Percentiles rank a stretch among this genome's conserved stretches.
Conservation (phyloP, 2,329 filamentous ascomycete species). For the Arthrobotrys musiformis region DNA sequence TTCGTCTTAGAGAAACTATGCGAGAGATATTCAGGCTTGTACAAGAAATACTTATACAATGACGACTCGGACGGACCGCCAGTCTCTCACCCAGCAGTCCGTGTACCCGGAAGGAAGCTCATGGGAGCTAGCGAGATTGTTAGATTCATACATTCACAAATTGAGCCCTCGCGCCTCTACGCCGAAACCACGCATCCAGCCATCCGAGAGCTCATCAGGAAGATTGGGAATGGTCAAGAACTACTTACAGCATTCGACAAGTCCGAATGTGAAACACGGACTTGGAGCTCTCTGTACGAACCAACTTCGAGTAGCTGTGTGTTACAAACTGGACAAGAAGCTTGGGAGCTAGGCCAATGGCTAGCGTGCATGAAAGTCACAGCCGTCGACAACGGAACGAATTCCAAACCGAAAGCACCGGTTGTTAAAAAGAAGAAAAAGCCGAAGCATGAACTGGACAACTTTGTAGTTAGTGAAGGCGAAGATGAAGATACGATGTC, state of each 20-base stretch:
- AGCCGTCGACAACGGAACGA: slow-evolving; percentile 74
- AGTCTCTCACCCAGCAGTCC: slow-evolving; percentile 29
- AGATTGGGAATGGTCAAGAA: slow-evolving; percentile 20
- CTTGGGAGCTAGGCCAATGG: slow-evolving; percentile 80
- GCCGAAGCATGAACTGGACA: slow-evolving; percentile 75
- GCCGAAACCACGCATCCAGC: slow-evolving; percentile 39
- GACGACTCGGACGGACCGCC: slow-evolving; percentile 27
- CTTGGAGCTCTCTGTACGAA: slow-evolving; percentile 88
- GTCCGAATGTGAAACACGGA: slow-evolving; percentile 75
- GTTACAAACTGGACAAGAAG: slow-evolving; percentile 78
- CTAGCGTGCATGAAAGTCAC: slow-evolving; percentile 79
- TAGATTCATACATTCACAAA: slow-evolving; percentile 9
- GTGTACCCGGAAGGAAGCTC: slow-evolving; percentile 27
- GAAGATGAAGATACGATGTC: slow-evolving; percentile 78
- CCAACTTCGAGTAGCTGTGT: slow-evolving; percentile 76
- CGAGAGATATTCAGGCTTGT: slow-evolving; percentile 4
- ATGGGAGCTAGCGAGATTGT: slow-evolving; percentile 25
- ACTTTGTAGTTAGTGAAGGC: slow-evolving; percentile 81
- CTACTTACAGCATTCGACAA: slow-evolving; percentile 82
- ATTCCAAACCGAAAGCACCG: slow-evolving; percentile 61
- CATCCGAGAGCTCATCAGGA: slow-evolving; percentile 28
- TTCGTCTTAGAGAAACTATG: slow-evolving; percentile 25
- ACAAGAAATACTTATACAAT: slow-evolving; percentile 27
- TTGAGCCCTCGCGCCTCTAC: neutral
- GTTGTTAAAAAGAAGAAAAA: slow-evolving; percentile 65